Base-by-base conservation (phyloP, 2,329 filamentous ascomycete species). In the Curvularia sp. region DNA sequence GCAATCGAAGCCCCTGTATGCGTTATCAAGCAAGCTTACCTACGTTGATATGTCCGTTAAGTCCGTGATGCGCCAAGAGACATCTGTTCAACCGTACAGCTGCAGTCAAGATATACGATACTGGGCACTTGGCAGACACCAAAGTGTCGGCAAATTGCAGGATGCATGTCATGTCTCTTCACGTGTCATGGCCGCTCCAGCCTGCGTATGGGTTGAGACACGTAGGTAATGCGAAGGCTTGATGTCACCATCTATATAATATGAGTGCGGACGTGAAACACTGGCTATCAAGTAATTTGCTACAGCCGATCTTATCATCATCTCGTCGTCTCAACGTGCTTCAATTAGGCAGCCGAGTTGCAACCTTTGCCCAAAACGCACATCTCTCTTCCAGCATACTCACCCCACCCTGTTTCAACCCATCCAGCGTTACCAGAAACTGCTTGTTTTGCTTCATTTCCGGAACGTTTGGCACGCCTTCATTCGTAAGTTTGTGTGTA, bases 351-450 rank as follows among this genome's bases (percentile, higher is more conserved):
- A 86, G 74, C 57, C 79, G 74, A 15, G 71, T 67, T 6, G 79
- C 82, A 13, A 83, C 72, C 2, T 73, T 74, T 55, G 77, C 76
- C 84, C 85, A 87, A 64, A 87, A 86, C 3, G 69, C 77, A 69
- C 86, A 88, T 55, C 84, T 75, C 55, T 72, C 66, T 61, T 78
- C 67, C 59, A 88, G 71, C 61, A 73, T 67, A 3, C 52, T 63
- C 2, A 83, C 68, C 19, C 64, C 58, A 2, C 78, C 74, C 41
- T 78, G 76, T 36, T 70, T 71, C 61, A 87, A 81, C 1, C 82
- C 83, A 18, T 70, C 69, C n/a, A 64, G 67, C 13, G 75, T 70
- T 34, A 87, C 77, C 3, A 86, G 78, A 66, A 84, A 87, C 69
- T 87, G 81, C 55, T 80, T 68, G 0, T 76, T 78, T 0, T 74